Conservation (phyloP, 352 stramenopile species). For the Halophytophthora batemanensis region DNA sequence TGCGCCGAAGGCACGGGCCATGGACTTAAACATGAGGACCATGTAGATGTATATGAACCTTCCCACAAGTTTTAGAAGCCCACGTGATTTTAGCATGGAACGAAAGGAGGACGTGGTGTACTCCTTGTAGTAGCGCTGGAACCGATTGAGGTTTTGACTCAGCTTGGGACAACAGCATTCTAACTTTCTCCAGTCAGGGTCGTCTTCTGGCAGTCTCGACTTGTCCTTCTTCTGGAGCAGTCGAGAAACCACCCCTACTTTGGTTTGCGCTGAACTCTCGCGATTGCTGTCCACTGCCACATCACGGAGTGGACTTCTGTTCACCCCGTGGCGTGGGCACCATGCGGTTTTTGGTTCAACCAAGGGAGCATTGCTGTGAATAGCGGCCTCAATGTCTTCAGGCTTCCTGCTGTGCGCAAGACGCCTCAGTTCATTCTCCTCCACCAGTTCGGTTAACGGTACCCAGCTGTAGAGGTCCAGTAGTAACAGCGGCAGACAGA, state of each 20-base stretch:
- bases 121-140: slow-evolving; percentile 33
- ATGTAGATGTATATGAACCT: slow-evolving; percentile 56
- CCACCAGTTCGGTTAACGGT: slow-evolving; percentile 38
- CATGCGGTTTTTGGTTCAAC: slow-evolving; percentile 19
- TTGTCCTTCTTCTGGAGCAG: too few species aligned
- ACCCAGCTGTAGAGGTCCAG: slow-evolving; percentile 62
- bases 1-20: slow-evolving; percentile 31
- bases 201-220: too few species aligned
- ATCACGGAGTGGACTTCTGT: neutral
- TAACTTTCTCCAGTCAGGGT: too few species aligned
- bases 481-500: slow-evolving; percentile 50
- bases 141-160: neutral
- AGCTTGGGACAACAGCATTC: too few species aligned
- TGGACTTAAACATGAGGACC: slow-evolving; percentile 49
- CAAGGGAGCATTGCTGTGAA: slow-evolving; percentile 55
- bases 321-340: slow-evolving; percentile 7
- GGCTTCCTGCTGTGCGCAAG: slow-evolving; percentile 28
- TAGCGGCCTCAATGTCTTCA: slow-evolving; percentile 38
- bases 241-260: too few species aligned
- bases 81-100: slow-evolving; percentile 40
- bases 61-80: slow-evolving; percentile 29
- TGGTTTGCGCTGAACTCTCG: too few species aligned
- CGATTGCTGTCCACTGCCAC: too few species aligned
- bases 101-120: slow-evolving; percentile 33
- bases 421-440: slow-evolving; percentile 20